These are phyloP conservation scores for Mortierella sp. DNA, from an alignment of 371 early-diverging fungal genomes.

Conservation along the genomic window DNA sequence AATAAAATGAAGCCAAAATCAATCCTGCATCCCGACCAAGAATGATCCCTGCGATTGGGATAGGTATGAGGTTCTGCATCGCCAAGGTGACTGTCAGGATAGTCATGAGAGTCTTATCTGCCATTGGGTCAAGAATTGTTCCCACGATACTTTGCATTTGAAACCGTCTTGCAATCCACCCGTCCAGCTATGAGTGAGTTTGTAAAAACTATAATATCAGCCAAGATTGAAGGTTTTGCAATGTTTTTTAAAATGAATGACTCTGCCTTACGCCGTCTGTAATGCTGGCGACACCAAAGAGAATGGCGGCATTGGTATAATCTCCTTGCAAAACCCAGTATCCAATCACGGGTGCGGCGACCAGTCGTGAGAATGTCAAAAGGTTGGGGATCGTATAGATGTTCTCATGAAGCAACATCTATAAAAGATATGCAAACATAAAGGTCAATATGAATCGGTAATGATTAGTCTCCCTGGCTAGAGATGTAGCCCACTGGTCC, in stretches of 20 bases:
- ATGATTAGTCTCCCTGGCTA: neutral
- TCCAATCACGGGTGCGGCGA: slow-evolving; percentile 89
- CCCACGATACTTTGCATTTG: slow-evolving; percentile 91
- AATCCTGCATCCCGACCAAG: slow-evolving; percentile 90
- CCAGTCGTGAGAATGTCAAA: slow-evolving; percentile 82
- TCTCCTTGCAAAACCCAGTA: slow-evolving; percentile 84
- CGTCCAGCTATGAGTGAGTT: slow-evolving; percentile 78
- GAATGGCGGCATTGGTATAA: slow-evolving; percentile 75
- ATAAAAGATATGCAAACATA: neutral
- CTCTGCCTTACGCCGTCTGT: slow-evolving; percentile 80
- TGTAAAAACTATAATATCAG: neutral
- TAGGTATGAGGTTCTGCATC: slow-evolving; percentile 81
- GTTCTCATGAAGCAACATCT: slow-evolving; percentile 70
- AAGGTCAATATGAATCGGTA: neutral
- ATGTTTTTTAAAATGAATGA: neutral
- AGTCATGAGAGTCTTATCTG: slow-evolving; percentile 97
- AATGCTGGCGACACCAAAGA: slow-evolving; percentile 84
- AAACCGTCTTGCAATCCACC: slow-evolving; percentile 91
- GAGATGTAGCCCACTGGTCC: neutral
- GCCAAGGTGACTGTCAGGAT: slow-evolving; percentile 87
- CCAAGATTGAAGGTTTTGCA: neutral
- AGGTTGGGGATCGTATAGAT: slow-evolving; percentile 93
- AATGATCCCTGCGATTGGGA: slow-evolving; percentile 85
- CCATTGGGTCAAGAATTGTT: slow-evolving; percentile 95
- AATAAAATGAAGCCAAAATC: slow-evolving; percentile 83